These are phyloP conservation scores for Colletotrichum eleusines DNA, from an alignment of 2,329 filamentous ascomycete genomes.

Conservation along the genomic window DNA sequence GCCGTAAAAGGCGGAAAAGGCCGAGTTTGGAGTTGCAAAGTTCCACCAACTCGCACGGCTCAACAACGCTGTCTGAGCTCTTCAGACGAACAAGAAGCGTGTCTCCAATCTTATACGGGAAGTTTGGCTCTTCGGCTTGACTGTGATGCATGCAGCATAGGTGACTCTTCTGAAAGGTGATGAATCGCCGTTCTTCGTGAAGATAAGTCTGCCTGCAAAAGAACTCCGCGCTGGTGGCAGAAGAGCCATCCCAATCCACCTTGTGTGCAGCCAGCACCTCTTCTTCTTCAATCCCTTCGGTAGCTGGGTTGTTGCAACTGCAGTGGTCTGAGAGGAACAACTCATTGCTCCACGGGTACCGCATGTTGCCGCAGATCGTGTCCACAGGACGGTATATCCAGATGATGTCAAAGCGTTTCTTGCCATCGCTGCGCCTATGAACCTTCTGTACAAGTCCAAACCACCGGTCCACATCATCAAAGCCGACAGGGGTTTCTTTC, in stretches of 20 bases:
- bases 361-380: slow-evolving; percentile 75
- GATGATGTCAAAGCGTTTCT: slow-evolving; percentile 69
- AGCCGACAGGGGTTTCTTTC: slow-evolving; percentile 57
- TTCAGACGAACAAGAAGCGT: slow-evolving; percentile 65
- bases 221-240: slow-evolving; percentile 62
- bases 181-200: slow-evolving; percentile 70
- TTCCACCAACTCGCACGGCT: slow-evolving; percentile 71
- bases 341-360: slow-evolving; percentile 79
- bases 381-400: slow-evolving; percentile 82
- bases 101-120: slow-evolving; percentile 60
- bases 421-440: slow-evolving; percentile 51
- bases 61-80: slow-evolving; percentile 54
- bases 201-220: slow-evolving; percentile 80
- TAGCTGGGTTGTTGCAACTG: slow-evolving; percentile 66
- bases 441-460: slow-evolving; percentile 76
- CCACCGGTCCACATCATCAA: slow-evolving; percentile 68
- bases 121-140: slow-evolving; percentile 49
- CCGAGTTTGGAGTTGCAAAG: slow-evolving; percentile 47
- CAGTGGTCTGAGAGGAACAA: slow-evolving; percentile 83
- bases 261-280: slow-evolving; percentile 69
- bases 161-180: slow-evolving; percentile 67
- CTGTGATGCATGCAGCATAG: slow-evolving; percentile 64
- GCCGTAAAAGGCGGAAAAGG: slow-evolving; percentile 64
- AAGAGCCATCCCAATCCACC: slow-evolving; percentile 68
- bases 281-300: slow-evolving; percentile 60